These are phyloP conservation scores for Monilinia polystroma DNA, from an alignment of 2,329 filamentous ascomycete genomes.

Conservation along the genomic window DNA sequence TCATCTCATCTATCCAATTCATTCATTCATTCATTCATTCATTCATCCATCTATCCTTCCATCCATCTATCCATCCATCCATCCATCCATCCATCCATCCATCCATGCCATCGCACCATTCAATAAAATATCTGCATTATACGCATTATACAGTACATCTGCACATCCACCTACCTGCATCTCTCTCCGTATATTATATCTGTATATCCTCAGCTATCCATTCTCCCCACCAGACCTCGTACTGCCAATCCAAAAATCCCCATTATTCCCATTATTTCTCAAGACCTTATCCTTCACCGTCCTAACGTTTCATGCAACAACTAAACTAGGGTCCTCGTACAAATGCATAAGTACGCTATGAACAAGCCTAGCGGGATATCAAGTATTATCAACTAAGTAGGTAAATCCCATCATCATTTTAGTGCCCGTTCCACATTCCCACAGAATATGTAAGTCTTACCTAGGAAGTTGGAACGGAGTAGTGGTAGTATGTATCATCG, in stretches of 20 bases:
- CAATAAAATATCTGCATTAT: background rate
- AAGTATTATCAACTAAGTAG: no score
- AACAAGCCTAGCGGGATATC: no score
- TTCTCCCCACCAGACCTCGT: constrained; percentile 6
- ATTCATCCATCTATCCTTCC: no score
- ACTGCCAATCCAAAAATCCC: background rate
- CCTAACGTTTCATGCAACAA: constrained; percentile 8
- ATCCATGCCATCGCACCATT: background rate
- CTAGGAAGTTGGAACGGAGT: no score
- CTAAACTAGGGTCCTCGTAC: constrained; percentile 2
- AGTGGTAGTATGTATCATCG: no score
- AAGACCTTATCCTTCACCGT: constrained; percentile 10
- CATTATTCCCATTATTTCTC: no score
- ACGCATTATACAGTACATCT: background rate
- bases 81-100: no score
- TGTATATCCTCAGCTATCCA: no score
- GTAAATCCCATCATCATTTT: no score
- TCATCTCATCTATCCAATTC: background rate
- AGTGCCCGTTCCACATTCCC: no score
- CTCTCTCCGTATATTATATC: background rate
- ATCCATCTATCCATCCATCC: no score
- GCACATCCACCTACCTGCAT: background rate
- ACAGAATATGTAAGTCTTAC: no score
- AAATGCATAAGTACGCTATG: background rate
- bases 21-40: constrained; percentile 2